Percentiles rank a stretch among this genome's conserved stretches.
These are phyloP conservation scores for Stemphylium beticola DNA, from an alignment of 2,329 filamentous ascomycete species.

Conservation along the genomic window DNA sequence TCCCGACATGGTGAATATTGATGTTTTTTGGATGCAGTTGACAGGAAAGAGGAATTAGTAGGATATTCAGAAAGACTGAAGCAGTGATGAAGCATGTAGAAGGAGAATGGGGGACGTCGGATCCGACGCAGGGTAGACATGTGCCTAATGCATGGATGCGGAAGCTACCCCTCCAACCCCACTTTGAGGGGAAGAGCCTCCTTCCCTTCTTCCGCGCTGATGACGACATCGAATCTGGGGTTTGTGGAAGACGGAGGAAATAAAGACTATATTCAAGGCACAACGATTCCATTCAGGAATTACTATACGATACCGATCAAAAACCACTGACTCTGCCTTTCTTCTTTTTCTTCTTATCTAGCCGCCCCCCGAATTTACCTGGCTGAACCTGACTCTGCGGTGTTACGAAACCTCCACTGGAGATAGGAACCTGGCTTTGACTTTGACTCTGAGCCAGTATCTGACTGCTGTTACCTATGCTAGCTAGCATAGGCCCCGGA, in stretches of 20 bases:
- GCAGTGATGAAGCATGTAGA: neutral
- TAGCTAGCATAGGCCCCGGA: conserved; percentile 32
- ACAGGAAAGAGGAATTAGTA: neutral
- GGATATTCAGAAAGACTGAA: neutral
- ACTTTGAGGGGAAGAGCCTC: conserved; percentile 5
- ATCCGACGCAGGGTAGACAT: neutral
- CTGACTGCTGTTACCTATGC: conserved; percentile 36
- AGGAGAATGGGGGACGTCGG: neutral
- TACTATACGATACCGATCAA: neutral
- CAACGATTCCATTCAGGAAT: too few species aligned
- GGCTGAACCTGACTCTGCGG: conserved; percentile 44
- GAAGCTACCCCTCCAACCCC: conserved; percentile 29
- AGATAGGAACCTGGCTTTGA: conserved; percentile 7
- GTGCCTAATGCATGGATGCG: neutral
- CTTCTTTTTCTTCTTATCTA: conserved; percentile 44
- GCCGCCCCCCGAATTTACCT: conserved; percentile 43
- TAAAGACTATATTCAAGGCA: too few species aligned
- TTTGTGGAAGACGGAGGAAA: too few species aligned
- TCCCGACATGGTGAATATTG: conserved; percentile 25
- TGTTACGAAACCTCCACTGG: conserved; percentile 5
- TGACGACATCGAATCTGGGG: conserved; percentile 3
- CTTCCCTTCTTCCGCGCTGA: conserved; percentile 13
- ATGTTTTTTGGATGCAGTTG: neutral
- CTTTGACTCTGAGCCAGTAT: conserved; percentile 16
- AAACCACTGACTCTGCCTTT: conserved; percentile 46